Base-by-base conservation (phyloP, 306 rosid species). In the Bauhinia variegata region DNA sequence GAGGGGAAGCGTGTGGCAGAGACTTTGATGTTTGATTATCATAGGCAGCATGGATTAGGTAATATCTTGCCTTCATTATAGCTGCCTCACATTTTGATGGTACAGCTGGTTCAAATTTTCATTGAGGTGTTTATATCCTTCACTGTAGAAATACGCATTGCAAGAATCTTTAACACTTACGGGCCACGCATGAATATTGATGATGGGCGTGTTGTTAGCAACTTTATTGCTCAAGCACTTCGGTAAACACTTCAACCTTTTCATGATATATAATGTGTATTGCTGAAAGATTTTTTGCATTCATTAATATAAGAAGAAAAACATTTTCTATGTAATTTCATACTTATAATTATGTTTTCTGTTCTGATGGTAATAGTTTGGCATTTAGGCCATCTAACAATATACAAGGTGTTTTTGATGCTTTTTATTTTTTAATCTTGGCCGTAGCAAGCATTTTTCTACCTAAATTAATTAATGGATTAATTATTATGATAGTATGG, bases 171-270 rank as follows among this genome's bases (percentile, higher is more conserved):
- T 41, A 93, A 93, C 79, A 93, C 98, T 49, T 93, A 93, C 11
- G 98, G 98, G n/a, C 96, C 98, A 6, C 98, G 98, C 76, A 93
- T 93, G 98, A 93, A 89, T 71, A 93, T 93, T 48, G 98, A 93
- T 28, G 98, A 93, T 72, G 98, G 98, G 0, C 98, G 98, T 74
- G 98, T 89, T 2, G 98, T 93, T 38, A 93, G 98, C 87, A 93
- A 93, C 81, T 93, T 93, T 76, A 86, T 93, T 67, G 98, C 98
- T 49, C 98, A 93, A 86, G 96, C 96, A 8, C 74, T 93, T 69
- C 96, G 98, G 98, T 93, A 74, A 67, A 77, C 64, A 61, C 57
- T 31, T 54, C 44, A 37, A 13, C 34, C 17, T 33, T 58, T 58
- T 58, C 34, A 31, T 38, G 49, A 47, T 34, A 37, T 48, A 16